Percentiles rank a stretch among this genome's conserved stretches.
Evolutionary conservation across 768 basidiomycete genomes (phyloP).

Genomic region (Roridomyces roridus): DNA sequence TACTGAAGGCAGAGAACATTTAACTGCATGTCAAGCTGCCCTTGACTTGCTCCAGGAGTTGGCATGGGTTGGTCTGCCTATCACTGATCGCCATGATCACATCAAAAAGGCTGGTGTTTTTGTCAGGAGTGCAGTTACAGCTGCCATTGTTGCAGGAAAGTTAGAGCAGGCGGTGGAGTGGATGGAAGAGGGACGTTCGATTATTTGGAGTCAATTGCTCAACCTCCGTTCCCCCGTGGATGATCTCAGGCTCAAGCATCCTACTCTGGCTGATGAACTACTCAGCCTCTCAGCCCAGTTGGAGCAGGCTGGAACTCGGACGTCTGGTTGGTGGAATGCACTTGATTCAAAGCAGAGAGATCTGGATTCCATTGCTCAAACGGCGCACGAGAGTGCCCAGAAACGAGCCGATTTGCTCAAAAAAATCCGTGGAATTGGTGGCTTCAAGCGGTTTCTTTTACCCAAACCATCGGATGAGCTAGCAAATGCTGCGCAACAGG

Average conservation of each 20-base stretch:
- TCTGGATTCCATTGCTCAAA: neutral
- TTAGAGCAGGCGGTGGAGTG: conserved; percentile 27
- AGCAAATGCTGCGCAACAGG: conserved; percentile 26
- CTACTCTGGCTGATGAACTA: neutral
- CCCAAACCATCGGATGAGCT: conserved; percentile 26
- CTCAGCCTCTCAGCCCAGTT: neutral
- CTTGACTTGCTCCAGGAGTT: conserved; percentile 25
- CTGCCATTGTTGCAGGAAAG: neutral
- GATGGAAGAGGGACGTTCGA: conserved; percentile 32
- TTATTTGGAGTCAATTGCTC: conserved; percentile 29
- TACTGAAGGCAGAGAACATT: neutral
- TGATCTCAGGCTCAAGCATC: conserved; percentile 3
- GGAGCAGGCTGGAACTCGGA: neutral
- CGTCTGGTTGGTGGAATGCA: neutral
- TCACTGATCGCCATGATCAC: conserved; percentile 16
- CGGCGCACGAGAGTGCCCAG: neutral
- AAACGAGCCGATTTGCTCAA: neutral
- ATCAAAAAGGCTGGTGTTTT: conserved; percentile 8
- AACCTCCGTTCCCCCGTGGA: conserved; percentile 28
- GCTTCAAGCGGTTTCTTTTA: conserved; percentile 36
- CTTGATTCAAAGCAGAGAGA: too few species aligned
- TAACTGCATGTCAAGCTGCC: conserved; percentile 13
- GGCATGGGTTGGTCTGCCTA: conserved; percentile 24
- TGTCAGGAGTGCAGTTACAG: conserved; percentile 6
- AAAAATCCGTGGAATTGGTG: conserved; percentile 19